Base-by-base conservation (phyloP, 495 filamentous ascomycete species). In the Daldinia bambusicola region DNA sequence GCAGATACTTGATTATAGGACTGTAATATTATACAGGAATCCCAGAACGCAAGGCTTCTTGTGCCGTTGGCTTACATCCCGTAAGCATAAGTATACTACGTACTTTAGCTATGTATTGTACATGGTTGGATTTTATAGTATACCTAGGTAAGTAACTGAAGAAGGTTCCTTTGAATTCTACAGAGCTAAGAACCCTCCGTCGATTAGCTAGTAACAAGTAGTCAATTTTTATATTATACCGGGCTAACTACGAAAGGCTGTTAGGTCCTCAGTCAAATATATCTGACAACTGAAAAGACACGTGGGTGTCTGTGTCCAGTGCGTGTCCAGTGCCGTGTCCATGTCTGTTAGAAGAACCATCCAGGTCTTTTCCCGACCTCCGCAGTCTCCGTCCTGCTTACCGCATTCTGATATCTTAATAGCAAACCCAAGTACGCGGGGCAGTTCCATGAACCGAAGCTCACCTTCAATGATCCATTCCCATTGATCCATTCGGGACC, bases 371-470 rank as follows among this genome's bases (percentile, higher is more conserved):
- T 68, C 58, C 64, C 70, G 64, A 45, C 26, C 13, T 57, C 64
- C 55, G 43, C 16, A 20, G 20, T 22, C 50, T n/a, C 14, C 30
- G 18, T 18, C 18, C 30, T 9, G 16, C 30, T 56, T 56, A 56
- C 32, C n/a, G 26, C 43, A 48, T 48, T 10, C 43, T 18, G 10
- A 48, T 48, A 26, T 26, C 26, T 26, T 26, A 26, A 30, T 36
- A 36, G 31, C 12, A n/a, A 26, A 72, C 67, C 59, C 36, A 64
- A 67, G n/a, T 52, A 63, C 34, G 43, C 64, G 64, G 55, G 69
- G 55, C 48, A 66, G 48, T 52, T 55, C 50, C 18, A 60, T 72
- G 55, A 48, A 72, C 59, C 61, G 56, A 72, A 66, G 41, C 34
- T 53, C 58, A 36, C 6, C 20, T 50, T 57, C 43, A 57, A 51